Evolutionary conservation across 164 flowering plant genomes (phyloP), one percentile per base, ranked within the genome.

Genomic region (Magnolia officinalis): DNA sequence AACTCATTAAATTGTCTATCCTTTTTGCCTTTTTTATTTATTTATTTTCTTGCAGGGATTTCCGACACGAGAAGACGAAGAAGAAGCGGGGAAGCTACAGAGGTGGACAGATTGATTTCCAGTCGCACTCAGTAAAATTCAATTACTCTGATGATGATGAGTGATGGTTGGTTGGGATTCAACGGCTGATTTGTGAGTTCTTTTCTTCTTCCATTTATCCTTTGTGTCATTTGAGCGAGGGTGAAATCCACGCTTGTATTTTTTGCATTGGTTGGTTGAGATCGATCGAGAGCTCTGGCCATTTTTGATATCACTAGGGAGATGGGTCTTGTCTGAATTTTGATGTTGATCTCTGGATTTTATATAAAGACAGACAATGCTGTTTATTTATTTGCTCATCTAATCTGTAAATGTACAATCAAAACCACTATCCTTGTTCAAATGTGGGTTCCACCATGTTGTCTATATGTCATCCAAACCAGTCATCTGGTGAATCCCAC

Each of bases 41-140:
- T 0, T 37, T 37, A 0, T 29, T 72, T 19, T 72, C 45, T 67
- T 61, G 70, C 87, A 91, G 98, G 89, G 96, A 82, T 78, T 94
- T 94, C 70, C 86, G 98, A 19, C 98, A 94, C 72, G 97, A 94
- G 74, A 94, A 94, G 85, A 94, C 98, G 1, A 94, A 94, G 87
- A 94, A 94, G 87, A 94, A 94, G 83, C 96, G 97, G 21, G 98
- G 97, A 58, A 86, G 87, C 75, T 94, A 94, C 72, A 84, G 96
- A 80, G 99, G 99, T 80, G 99, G 99, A 55, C 88, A 77, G 87
- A 95, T 93, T 78, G 99, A 95, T 87, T 74, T 82, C 73, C 80
- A 87, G 7, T 83, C 98, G 8, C 97, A 95, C 82, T 95, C 98
- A 0, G 68, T 95, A 7, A 93, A 95, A 81, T 95, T 93, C 84